Conservation (phyloP, 202 grass and related monocot genomes). For the Schoenoplectus triqueter region DNA sequence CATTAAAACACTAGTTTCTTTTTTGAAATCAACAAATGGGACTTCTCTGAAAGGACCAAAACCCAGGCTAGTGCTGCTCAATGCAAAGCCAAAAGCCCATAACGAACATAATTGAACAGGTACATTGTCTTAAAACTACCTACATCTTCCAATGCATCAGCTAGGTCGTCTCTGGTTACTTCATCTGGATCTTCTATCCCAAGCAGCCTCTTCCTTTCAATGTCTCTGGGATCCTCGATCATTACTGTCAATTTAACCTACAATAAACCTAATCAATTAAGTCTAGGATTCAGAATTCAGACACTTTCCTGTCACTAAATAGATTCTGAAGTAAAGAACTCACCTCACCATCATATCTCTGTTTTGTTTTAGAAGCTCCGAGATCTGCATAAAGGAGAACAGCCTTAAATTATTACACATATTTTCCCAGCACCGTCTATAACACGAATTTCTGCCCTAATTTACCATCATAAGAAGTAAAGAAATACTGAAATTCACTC, state of each 20-base stretch:
- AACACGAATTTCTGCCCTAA: too few relatives aligned
- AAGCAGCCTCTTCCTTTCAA: constrained; percentile 83
- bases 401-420: constrained; percentile 2
- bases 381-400: constrained; percentile 47
- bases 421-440: background rate
- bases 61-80: constrained; percentile 3
- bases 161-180: constrained; percentile 82
- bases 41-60: background rate
- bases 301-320: constrained; percentile 17
- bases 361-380: constrained; percentile 80
- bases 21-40: background rate
- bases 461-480: background rate
- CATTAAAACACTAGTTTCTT: background rate
- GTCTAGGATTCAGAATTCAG: background rate
- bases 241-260: constrained; percentile 93
- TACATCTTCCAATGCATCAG: constrained; percentile 86
- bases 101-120: constrained; percentile 20
- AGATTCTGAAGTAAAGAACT: background rate
- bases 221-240: constrained; percentile 98
- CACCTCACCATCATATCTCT: constrained; percentile 96
- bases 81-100: background rate
- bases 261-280: constrained; percentile 33
- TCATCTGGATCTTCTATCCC: constrained; percentile 88
- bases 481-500: constrained; percentile 16
- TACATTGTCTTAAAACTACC: constrained; percentile 49